Conservation (phyloP, 345 rosid species). For the Bruguiera gymnorhiza region DNA sequence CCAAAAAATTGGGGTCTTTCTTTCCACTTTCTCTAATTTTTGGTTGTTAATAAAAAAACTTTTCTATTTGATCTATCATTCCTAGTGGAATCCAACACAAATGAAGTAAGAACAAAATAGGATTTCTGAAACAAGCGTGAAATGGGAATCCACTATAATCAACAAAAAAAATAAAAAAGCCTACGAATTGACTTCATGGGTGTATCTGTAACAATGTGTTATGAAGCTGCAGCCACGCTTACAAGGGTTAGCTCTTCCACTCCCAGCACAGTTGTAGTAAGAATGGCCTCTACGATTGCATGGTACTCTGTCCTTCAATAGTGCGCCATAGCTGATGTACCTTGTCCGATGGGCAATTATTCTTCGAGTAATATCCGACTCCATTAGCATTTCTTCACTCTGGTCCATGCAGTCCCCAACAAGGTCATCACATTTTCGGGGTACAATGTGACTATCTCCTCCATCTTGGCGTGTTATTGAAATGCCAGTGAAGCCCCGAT, state of each 20-base stretch:
- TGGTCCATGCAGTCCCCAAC: conserved; percentile 9
- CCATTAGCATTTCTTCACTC: conserved; percentile 15
- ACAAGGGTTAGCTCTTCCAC: conserved; percentile 46
- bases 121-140: too few species aligned
- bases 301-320: conserved; percentile 35
- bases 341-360: conserved; percentile 7
- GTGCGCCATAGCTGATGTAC: conserved; percentile 47
- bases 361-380: conserved; percentile 13
- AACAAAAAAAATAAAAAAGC: too few species aligned
- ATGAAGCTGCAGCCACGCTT: conserved; percentile 51
- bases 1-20: too few species aligned
- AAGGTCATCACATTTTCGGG: background rate
- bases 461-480: background rate
- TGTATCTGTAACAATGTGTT: conserved; percentile 39
- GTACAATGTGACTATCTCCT: background rate
- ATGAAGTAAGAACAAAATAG: too few species aligned
- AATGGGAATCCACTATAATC: too few species aligned
- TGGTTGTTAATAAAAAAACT: too few species aligned
- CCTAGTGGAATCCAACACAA: too few species aligned
- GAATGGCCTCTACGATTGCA: conserved; percentile 45
- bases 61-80: too few species aligned
- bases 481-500: background rate
- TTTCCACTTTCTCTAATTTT: too few species aligned
- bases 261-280: conserved; percentile 44
- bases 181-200: background rate